A percentile compares a stretch with the other conserved stretches of the same genome.
These are phyloP conservation scores for Cladobotryum protrusum DNA, from an alignment of 2,329 filamentous ascomycete species.

Conservation along the genomic window DNA sequence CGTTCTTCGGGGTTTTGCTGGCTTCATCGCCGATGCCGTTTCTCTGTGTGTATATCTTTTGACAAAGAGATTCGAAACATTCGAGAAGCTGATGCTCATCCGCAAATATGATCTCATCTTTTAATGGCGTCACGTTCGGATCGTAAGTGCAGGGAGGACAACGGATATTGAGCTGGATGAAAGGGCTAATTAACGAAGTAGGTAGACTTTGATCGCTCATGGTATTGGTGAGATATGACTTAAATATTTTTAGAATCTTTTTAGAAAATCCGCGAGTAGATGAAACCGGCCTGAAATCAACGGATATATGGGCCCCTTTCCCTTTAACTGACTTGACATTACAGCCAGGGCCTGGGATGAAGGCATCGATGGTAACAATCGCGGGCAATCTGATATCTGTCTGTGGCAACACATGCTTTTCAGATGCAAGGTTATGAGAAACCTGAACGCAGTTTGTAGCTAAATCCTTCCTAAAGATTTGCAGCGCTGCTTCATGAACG, in stretches of 20 bases:
- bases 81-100: constrained; percentile 42
- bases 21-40: neutral
- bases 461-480: constrained; percentile 54
- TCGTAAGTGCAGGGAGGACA: constrained; percentile 63
- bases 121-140: constrained; percentile 63
- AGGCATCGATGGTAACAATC: constrained; percentile 44
- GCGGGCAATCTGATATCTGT: neutral
- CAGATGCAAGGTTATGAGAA: constrained; percentile 1
- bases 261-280: constrained; percentile 50
- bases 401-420: neutral
- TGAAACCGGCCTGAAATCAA: constrained; percentile 62
- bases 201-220: constrained; percentile 18
- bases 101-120: constrained; percentile 65
- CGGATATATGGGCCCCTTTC: constrained; percentile 56
- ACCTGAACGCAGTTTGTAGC: constrained; percentile 47
- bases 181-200: constrained; percentile 42
- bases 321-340: constrained; percentile 35
- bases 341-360: constrained; percentile 49
- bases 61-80: constrained; percentile 41
- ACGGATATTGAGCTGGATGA: constrained; percentile 57
- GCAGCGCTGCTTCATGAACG: constrained; percentile 53
- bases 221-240: constrained; percentile 37
- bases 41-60: constrained; percentile 29
- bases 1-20: neutral
- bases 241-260: constrained; percentile 50